Percentiles rank a stretch among this genome's conserved stretches.
phyloP scores from a whole-genome alignment of 2,329 filamentous ascomycete species.

The Ophiostoma piceae region DNA sequence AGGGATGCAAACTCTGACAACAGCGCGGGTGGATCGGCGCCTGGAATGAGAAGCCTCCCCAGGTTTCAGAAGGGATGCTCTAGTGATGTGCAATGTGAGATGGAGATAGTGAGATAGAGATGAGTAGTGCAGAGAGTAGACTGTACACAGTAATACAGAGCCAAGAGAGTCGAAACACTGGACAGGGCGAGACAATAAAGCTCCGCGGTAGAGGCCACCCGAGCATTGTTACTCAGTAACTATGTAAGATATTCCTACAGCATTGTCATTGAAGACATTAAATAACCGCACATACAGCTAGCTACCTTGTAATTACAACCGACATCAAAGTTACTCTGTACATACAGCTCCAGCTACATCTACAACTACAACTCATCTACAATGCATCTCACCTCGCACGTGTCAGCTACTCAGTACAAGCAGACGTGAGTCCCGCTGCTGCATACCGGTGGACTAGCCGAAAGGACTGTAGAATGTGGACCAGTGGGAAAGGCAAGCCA shows the following conservation, averaged over 20 bases:
- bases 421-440: conserved; percentile 1
- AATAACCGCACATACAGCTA: no score
- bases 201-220: background rate
- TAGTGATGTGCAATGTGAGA: background rate
- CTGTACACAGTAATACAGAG: background rate
- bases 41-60: conserved; percentile 22
- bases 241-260: no score
- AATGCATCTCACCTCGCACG: background rate
- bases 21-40: conserved; percentile 16
- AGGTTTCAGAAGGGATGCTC: conserved; percentile 17
- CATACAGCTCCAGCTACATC: no score
- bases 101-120: background rate
- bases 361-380: no score
- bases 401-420: background rate
- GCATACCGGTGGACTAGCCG: background rate
- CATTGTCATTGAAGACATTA: no score
- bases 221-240: no score
- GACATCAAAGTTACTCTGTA: no score
- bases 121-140: background rate
- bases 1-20: conserved; percentile 18
- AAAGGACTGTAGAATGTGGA: background rate
- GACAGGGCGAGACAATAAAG: conserved; percentile 3
- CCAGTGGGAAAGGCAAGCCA: background rate
- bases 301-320: no score
- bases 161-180: conserved; percentile 1